Conservation (phyloP, 2,329 filamentous ascomycete genomes). For the Monosporascus sp. region DNA sequence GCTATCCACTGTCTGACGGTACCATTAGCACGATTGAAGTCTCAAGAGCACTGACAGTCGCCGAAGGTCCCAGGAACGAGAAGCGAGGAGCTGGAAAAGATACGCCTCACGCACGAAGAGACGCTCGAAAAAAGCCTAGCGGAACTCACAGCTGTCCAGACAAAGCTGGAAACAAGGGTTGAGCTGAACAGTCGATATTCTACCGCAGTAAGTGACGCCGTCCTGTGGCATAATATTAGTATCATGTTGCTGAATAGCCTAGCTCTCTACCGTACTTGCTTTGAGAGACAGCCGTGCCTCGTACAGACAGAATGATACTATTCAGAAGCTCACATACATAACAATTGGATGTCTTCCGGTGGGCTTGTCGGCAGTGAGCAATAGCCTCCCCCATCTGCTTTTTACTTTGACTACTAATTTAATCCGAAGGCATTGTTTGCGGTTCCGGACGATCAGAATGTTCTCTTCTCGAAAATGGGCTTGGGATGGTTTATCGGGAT, state of each 20-base stretch:
- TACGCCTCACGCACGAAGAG: slow-evolving; percentile 5
- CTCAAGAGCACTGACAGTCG: no score
- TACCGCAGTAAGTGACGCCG: slow-evolving; percentile 3
- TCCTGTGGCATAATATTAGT: background rate
- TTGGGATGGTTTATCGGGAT: slow-evolving; percentile 2
- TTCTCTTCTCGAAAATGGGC: slow-evolving; percentile 7
- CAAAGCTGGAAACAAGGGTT: slow-evolving; percentile 5
- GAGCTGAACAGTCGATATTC: slow-evolving; percentile 2
- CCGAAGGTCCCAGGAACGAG: slow-evolving; percentile 3
- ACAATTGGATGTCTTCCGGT: slow-evolving; percentile 8
- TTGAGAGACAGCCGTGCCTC: slow-evolving; percentile 2
- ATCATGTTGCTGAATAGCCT: background rate
- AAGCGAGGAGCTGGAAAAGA: slow-evolving; percentile 3
- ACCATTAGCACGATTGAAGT: no score
- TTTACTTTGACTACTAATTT: background rate
- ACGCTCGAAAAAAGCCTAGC: slow-evolving; percentile 4
- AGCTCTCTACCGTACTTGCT: slow-evolving; percentile 1
- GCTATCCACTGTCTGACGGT: background rate
- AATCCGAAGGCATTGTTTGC: slow-evolving; percentile 6
- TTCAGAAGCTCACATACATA: slow-evolving; percentile 8
- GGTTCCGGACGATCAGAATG: slow-evolving; percentile 7
- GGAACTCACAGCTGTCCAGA: slow-evolving; percentile 3
- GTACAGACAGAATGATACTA: slow-evolving; percentile 4
- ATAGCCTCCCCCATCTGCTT: background rate
- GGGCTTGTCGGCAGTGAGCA: slow-evolving; percentile 3